These are phyloP conservation scores for Barnettozyma siamensis DNA, from an alignment of 805 yeast genomes.

Conservation along the genomic window DNA sequence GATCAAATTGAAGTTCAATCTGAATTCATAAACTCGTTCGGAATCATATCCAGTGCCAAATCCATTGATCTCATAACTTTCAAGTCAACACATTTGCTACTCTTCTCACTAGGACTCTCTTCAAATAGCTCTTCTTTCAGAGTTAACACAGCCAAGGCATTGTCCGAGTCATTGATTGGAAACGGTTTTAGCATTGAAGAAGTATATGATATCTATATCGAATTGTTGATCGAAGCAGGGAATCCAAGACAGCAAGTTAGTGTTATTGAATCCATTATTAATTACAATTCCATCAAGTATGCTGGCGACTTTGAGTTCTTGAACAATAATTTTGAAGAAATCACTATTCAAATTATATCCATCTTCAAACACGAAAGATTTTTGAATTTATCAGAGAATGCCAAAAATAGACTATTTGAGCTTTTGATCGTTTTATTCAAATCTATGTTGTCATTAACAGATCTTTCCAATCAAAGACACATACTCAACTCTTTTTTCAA, in stretches of 20 bases:
- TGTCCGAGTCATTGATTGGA: slow-evolving; percentile 29
- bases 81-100: slow-evolving; percentile 13
- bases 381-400: slow-evolving; percentile 15
- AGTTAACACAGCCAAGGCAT: slow-evolving; percentile 27
- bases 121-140: slow-evolving; percentile 6
- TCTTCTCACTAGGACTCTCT: slow-evolving; percentile 19
- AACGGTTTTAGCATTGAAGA: slow-evolving; percentile 19
- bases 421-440: slow-evolving; percentile 23
- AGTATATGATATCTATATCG: slow-evolving; percentile 18
- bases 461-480: slow-evolving; percentile 30
- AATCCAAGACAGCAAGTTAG: slow-evolving; percentile 25
- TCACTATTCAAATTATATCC: slow-evolving; percentile 21
- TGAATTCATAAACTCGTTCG: slow-evolving; percentile 13
- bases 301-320: slow-evolving; percentile 25
- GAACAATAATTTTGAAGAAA: slow-evolving; percentile 21
- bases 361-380: slow-evolving; percentile 26
- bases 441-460: slow-evolving; percentile 20
- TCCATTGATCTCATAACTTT: slow-evolving; percentile 26
- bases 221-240: slow-evolving; percentile 20
- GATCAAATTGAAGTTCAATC: slow-evolving; percentile 13
- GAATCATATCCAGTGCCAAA: slow-evolving; percentile 24
- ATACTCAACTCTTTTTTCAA: slow-evolving; percentile 23
- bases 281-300: slow-evolving; percentile 27
- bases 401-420: slow-evolving; percentile 14
- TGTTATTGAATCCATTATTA: slow-evolving; percentile 32